Evolutionary conservation across 2,329 filamentous ascomycete genomes (phyloP).

Genomic region (Cladosporium velox): DNA sequence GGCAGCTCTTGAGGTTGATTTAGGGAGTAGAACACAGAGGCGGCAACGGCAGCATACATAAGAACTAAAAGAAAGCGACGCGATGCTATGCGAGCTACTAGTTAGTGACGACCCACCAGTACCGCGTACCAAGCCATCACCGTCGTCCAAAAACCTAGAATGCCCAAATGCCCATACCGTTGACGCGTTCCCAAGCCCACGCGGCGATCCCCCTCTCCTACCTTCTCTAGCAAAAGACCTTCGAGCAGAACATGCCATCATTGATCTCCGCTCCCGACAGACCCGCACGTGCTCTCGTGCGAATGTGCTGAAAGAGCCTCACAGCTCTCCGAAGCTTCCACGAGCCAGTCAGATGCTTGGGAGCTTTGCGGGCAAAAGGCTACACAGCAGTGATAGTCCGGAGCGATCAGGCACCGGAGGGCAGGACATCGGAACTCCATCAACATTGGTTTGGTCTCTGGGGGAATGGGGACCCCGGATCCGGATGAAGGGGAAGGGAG

Average conservation of each 20-base stretch:
- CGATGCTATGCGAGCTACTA: not conserved
- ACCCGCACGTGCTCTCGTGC: not conserved
- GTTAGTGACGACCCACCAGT: not conserved
- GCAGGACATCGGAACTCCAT: not conserved
- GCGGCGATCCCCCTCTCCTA: constrained; percentile 1
- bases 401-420: not conserved
- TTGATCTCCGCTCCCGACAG: not conserved
- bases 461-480: not conserved
- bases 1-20: not conserved
- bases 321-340: not conserved
- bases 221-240: not conserved
- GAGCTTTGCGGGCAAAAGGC: not conserved
- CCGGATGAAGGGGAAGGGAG: not conserved
- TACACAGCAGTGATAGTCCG: not conserved
- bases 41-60: not conserved
- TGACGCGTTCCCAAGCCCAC: not conserved
- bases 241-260: not conserved
- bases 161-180: not conserved
- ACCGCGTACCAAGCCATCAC: not conserved
- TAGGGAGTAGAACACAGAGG: not conserved
- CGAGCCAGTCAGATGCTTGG: not conserved
- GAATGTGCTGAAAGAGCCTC: not conserved
- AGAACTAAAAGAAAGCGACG: not conserved
- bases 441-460: not conserved
- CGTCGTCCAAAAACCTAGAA: not conserved